phyloP scores from a whole-genome alignment of 805 yeast genomes.

The Candida maris region DNA sequence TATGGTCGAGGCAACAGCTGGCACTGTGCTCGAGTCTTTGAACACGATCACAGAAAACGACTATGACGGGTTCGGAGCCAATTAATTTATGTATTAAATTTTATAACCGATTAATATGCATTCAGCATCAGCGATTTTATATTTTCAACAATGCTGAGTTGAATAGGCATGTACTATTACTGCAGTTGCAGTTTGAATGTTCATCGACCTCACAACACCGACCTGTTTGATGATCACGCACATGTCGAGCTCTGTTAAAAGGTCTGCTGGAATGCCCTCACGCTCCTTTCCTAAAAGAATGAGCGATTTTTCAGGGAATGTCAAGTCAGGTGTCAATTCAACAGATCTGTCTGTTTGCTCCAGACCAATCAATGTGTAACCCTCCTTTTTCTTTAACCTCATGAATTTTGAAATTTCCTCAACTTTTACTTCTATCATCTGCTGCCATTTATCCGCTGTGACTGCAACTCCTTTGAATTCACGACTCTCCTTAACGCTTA shows the following conservation, averaged over 20 bases:
- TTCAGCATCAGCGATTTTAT: too few relatives aligned
- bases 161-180: slow-evolving; percentile 90
- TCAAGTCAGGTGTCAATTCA: slow-evolving; percentile 55
- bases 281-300: slow-evolving; percentile 81
- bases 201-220: slow-evolving; percentile 93
- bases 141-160: slow-evolving; percentile 52
- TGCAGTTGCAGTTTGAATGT: slow-evolving; percentile 95
- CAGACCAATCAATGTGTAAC: slow-evolving; percentile 82
- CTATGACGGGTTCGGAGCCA: slow-evolving; percentile 27
- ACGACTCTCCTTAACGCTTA: slow-evolving; percentile 54
- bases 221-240: slow-evolving; percentile 90
- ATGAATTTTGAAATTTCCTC: slow-evolving; percentile 54
- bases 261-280: slow-evolving; percentile 86
- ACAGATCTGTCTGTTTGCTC: slow-evolving; percentile 93
- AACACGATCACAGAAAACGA: slow-evolving; percentile 43
- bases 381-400: slow-evolving; percentile 59
- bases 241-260: slow-evolving; percentile 75
- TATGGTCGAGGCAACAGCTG: slow-evolving; percentile 59
- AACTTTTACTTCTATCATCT: slow-evolving; percentile 71
- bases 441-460: slow-evolving; percentile 96
- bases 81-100: too few relatives aligned
- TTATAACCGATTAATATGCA: too few relatives aligned
- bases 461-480: slow-evolving; percentile 88
- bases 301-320: slow-evolving; percentile 77
- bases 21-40: slow-evolving; percentile 56